A percentile compares a stretch with the other conserved stretches of the same genome.
Evolutionary conservation across 2,329 filamentous ascomycete species (phyloP).

Genomic region (Ascochyta fabae): DNA sequence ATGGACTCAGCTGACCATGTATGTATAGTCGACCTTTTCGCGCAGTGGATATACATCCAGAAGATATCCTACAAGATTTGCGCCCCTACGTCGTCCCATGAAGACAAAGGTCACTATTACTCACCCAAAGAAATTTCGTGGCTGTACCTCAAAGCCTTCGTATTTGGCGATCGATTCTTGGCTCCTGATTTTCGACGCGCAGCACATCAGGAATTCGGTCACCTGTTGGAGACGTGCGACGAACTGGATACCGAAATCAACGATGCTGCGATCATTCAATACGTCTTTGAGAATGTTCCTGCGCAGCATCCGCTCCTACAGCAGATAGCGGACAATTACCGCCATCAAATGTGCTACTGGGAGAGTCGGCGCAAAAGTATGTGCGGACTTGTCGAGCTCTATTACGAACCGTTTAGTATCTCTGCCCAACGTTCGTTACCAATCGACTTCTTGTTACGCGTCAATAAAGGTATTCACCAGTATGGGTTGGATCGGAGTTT

Average conservation of each 20-base stretch:
- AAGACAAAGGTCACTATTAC: not conserved
- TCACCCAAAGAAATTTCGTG: not conserved
- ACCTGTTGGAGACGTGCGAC: not conserved
- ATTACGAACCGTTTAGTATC: too few species aligned
- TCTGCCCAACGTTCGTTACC: too few species aligned
- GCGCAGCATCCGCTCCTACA: too few species aligned
- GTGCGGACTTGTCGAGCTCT: accelerated
- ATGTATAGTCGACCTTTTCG: not conserved
- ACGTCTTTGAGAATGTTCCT: not conserved
- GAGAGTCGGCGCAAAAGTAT: too few species aligned
- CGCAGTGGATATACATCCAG: not conserved
- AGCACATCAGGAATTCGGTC: not conserved
- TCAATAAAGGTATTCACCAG: not conserved
- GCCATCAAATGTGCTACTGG: too few species aligned
- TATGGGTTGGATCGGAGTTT: not conserved
- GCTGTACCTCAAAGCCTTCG: not conserved
- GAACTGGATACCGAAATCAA: not conserved
- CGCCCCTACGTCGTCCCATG: too few species aligned
- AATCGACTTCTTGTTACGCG: not conserved
- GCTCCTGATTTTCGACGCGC: not conserved
- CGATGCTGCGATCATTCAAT: not conserved
- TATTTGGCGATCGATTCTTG: not conserved
- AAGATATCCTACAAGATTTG: not conserved
- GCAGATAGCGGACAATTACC: too few species aligned
- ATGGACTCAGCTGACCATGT: not conserved